Conservation (phyloP, 2,329 filamentous ascomycete species). For the Fusarium camptoceras region DNA sequence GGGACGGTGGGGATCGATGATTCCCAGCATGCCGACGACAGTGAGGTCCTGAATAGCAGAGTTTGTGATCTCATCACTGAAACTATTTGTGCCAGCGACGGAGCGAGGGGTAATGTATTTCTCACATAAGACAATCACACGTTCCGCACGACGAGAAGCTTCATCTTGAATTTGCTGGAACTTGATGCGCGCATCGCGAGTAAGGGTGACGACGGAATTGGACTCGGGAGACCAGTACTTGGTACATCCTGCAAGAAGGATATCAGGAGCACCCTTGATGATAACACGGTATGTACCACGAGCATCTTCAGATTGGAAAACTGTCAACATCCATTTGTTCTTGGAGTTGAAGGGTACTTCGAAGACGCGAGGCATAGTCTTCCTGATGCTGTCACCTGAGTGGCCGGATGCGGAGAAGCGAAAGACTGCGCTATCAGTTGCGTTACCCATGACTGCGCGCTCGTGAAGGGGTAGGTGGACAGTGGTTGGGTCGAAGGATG, state of each 20-base stretch:
- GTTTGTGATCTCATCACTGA: slow-evolving; percentile 61
- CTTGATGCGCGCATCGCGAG: slow-evolving; percentile 47
- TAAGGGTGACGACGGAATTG: slow-evolving; percentile 51
- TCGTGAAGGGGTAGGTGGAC: slow-evolving; percentile 51
- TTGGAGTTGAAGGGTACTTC: slow-evolving; percentile 63
- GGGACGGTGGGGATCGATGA: slow-evolving; percentile 59
- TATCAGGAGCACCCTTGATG: slow-evolving; percentile 67
- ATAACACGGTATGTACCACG: slow-evolving; percentile 55
- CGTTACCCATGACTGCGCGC: slow-evolving; percentile 56
- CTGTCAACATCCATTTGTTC: slow-evolving; percentile 63
- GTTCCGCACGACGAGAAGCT: slow-evolving; percentile 57
- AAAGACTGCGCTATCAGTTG: slow-evolving; percentile 58
- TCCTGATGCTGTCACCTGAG: slow-evolving; percentile 35
- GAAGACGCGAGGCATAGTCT: slow-evolving; percentile 47
- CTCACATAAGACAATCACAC: slow-evolving; percentile 58
- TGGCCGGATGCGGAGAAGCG: slow-evolving; percentile 51
- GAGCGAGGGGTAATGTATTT: slow-evolving; percentile 48
- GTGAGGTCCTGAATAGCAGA: slow-evolving; percentile 57
- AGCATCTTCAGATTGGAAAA: slow-evolving; percentile 46
- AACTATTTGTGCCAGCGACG: slow-evolving; percentile 57
- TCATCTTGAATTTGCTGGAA: slow-evolving; percentile 55
- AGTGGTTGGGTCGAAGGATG: slow-evolving; percentile 55
- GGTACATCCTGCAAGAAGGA: slow-evolving; percentile 55
- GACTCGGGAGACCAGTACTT: slow-evolving; percentile 51
- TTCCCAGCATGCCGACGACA: slow-evolving; percentile 64